These are phyloP conservation scores for Aegilops tauschii DNA, from an alignment of 176 grass and related monocot genomes.

Conservation along the genomic window DNA sequence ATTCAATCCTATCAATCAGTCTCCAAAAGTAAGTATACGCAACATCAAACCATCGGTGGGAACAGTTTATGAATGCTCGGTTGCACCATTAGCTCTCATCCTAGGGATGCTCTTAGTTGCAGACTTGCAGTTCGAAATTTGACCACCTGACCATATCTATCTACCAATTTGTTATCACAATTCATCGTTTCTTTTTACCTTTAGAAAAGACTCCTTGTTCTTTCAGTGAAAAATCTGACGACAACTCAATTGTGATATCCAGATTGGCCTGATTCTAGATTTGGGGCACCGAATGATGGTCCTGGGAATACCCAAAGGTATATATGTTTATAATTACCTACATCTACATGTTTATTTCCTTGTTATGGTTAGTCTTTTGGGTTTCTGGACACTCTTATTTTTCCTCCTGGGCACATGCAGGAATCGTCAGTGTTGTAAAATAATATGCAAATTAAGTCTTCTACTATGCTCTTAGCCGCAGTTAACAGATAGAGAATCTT, in stretches of 20 bases:
- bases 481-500: conserved; percentile 65
- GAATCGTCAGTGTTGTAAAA: neutral
- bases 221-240: conserved; percentile 11
- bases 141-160: neutral
- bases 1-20: neutral
- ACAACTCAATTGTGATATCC: conserved; percentile 25
- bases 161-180: neutral
- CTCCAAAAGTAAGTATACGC: neutral
- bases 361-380: neutral
- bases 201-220: neutral
- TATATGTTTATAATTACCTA: neutral
- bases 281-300: conserved; percentile 68
- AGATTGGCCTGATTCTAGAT: conserved; percentile 86
- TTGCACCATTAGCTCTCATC: neutral
- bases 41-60: neutral
- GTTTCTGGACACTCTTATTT: neutral
- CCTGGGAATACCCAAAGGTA: conserved; percentile 72
- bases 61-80: no score
- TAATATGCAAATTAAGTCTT: conserved; percentile 18
- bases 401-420: neutral
- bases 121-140: conserved; percentile 9
- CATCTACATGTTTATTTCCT: neutral
- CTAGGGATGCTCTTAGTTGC: neutral
- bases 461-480: conserved; percentile 23
- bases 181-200: neutral